Evolutionary conservation across 345 rosid species (phyloP), one percentile per base, ranked within the genome.

Genomic region (Microcos paniculata): DNA sequence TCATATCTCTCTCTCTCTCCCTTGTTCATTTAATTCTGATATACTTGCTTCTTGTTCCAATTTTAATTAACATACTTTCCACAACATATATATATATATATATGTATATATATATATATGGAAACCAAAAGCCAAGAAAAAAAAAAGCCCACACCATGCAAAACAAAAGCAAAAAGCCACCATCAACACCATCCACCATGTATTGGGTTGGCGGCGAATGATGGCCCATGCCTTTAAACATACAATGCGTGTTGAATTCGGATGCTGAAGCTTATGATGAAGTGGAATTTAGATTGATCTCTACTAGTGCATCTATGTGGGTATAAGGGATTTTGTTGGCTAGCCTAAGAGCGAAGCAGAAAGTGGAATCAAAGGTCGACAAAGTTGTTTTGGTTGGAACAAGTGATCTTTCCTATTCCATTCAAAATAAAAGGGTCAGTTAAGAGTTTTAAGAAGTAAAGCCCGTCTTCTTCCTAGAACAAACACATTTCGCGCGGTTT

Each of bases 381-480:
- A 96, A 96, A 84, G 82, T 93, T 77, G 81, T 92, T 28, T 76
- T 78, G 97, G 87, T 96, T 80, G 98, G 99, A 38, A 83, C 92
- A 80, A 90, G 98, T 64, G 99, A 92, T 79, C 86, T 94, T 69
- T 93, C 98, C 28, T 93, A 81, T 85, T 98, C 97, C 53, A 89
- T 93, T 69, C 99, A 96, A 83, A 96, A 96, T 92, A 96, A 96
- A 83, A 87, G 97, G 74, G 95, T 89, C 45, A 90, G 97, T 86
- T 85, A 92, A 76, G 99, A 96, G 77, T 92, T 92, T 85, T 96
- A 87, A 90, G 98, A 84, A 91, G 92, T 75, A 92, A 92, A 85
- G 98, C 99, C 84, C 98, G 92, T 90, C 90, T 96, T 71, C 98
- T 97, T 76, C 96, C 99, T 23, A 90, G 98, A 86, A 90, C 97